These are phyloP conservation scores for Microstegium vimineum DNA, from an alignment of 176 grass and related monocot genomes.

Conservation along the genomic window DNA sequence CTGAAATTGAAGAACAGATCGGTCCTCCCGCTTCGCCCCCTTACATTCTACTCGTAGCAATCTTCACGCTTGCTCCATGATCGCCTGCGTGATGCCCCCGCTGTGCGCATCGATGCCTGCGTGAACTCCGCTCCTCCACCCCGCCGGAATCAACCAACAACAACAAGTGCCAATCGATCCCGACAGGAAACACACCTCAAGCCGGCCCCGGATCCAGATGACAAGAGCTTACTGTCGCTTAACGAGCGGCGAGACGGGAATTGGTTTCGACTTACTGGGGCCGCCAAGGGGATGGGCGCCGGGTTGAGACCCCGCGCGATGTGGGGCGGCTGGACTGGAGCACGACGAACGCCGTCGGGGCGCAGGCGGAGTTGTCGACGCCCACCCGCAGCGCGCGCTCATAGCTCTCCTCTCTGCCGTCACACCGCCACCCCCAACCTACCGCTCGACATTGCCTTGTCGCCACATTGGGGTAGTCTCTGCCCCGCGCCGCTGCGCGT, in stretches of 20 bases:
- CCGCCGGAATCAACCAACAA: conserved; percentile 35
- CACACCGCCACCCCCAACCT: conserved; percentile 82
- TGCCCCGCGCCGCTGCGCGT: not conserved
- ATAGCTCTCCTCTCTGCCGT: conserved; percentile 98
- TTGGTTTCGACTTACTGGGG: conserved; percentile 55
- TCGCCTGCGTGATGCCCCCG: conserved; percentile 77
- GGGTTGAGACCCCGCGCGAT: conserved; percentile 83
- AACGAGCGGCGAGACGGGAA: not conserved
- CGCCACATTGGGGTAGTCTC: conserved; percentile 44
- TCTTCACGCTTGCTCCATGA: conserved; percentile 80
- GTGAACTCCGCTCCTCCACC: conserved; percentile 85
- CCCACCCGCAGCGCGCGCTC: conserved; percentile 87
- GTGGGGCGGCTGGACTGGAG: conserved; percentile 77
- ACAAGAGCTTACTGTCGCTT: not conserved
- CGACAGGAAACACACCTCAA: conserved; percentile 18
- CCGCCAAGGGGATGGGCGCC: conserved; percentile 86
- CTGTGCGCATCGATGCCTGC: conserved; percentile 87
- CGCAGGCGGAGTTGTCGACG: conserved; percentile 74
- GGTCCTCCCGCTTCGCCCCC: not conserved
- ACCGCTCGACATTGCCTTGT: conserved; percentile 73
- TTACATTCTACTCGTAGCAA: conserved; percentile 75
- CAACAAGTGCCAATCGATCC: not conserved
- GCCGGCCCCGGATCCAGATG: not conserved
- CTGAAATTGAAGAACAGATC: not conserved
- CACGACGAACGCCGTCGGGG: conserved; percentile 62